Base-by-base conservation (phyloP, 257 asterid species). In the Solanum pimpinellifolium region DNA sequence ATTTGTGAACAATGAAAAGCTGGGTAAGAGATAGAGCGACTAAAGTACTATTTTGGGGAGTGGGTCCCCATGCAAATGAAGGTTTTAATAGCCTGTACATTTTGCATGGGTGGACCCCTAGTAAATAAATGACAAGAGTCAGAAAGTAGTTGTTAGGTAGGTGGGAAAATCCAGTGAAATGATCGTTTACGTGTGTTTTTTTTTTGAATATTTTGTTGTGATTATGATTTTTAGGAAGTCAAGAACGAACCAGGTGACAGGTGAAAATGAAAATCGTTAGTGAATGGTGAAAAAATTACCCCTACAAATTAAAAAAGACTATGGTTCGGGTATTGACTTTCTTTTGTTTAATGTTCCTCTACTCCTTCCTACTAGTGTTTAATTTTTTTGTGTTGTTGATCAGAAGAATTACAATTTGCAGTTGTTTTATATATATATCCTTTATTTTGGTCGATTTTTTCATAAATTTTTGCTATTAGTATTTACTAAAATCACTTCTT, bases 261-360 rank as follows among this genome's bases (percentile, higher is more conserved):
- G 87, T 86, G 77, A 87, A 87, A 91, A 89, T 86, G 77, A 87
- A 56, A 87, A 90, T 91, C 97, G 95, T 94, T 91, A 93, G 90
- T 89, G 84, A 27, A 77, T 89, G 94, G 85, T 88, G 77, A 89
- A 91, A 91, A 87, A 72, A 68, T 72, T 33, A 72, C 3, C 87
- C 37, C 72, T 90, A 60, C 69, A 4, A 89, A 75, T 88, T 8
- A 25, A 91, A 85, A 69, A 90, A 94, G 97, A 92, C 92, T 91
- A 89, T 94, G 97, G 99, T 96, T 95, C 99, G 98, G 99, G 99
- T 88, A 94, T 95, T 96, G 99, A 96, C 99, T 96, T 96, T 96
- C 96, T 89, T 89, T 89, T 89, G 86, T 90, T 89, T 84, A 14
- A 49, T 69, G 65, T 46, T 5, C 80, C 9, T 5, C n/a, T n/a